Evolutionary conservation across 1,284 basidiomycete species (phyloP), one percentile per base, ranked within the genome.

Genomic region (Abortiporus biennis): DNA sequence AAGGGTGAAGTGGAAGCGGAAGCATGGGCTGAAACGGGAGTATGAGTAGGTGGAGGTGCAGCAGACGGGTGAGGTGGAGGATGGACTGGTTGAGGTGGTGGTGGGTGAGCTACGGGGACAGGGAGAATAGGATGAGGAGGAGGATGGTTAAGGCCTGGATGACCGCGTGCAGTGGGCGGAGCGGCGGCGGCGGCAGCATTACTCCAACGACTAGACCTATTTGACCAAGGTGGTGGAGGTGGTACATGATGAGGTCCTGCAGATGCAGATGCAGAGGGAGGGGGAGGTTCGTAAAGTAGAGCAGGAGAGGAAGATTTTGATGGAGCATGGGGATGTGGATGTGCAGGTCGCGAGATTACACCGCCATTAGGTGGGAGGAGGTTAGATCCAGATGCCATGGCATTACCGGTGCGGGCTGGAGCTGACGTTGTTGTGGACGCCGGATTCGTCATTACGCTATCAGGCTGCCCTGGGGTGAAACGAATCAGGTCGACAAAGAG

Each of bases 401-500:
- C 52, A 40, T 50, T 50, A 3, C 38, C 44, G 30, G 47, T 21
- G 17, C 49, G 54, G 9, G 58, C 44, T 15, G 59, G 65, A 2
- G 53, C 47, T 15, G 56, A 44, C n/a, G n/a, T n/a, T n/a, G n/a
- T n/a, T n/a, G n/a, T n/a, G n/a, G n/a, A n/a, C n/a, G n/a, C n/a
- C n/a, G n/a, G n/a, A 33, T 33, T 24, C 15, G 46, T n/a, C 21
- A 52, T 49, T 19, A 58, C 45, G 19, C 58, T 63, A 39, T 69
- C 67, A 4, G 68, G 67, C 47, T 72, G 68, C 22, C 75, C 72
- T 2, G 74, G 69, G 0, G 65, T 67, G 47, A 84, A 86, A 20
- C 77, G 71, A 42, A 85, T 68, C 11, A 89, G 72, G 42, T 89
- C 85, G 5, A 89, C 76, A 53, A 85, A 85, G 5, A 89, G 58